Conservation (phyloP, 805 yeast genomes). For the Limtongozyma cylindracea region DNA sequence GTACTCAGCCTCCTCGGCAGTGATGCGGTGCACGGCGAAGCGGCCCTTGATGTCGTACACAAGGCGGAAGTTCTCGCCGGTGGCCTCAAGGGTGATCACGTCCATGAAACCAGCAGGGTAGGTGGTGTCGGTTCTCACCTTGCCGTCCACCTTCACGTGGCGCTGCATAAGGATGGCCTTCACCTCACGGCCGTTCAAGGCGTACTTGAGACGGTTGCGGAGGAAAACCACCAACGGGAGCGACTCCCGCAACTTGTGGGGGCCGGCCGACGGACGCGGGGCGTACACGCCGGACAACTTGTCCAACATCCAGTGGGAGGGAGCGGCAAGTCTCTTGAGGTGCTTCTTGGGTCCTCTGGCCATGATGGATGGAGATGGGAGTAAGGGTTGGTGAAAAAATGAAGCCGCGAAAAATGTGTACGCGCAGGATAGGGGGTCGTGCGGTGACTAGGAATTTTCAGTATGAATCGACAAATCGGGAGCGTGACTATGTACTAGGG, state of each 20-base stretch:
- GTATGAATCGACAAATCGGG: too few relatives aligned
- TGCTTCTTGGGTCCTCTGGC: conserved; percentile 82
- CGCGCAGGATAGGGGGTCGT: too few relatives aligned
- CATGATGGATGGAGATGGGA: too few relatives aligned
- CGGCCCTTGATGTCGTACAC: conserved; percentile 97
- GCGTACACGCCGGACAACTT: conserved; percentile 98
- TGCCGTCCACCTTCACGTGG: conserved; percentile 95
- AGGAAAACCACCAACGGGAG: conserved; percentile 90
- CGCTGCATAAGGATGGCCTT: conserved; percentile 96
- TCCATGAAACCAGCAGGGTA: conserved; percentile 99
- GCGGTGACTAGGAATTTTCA: too few relatives aligned
- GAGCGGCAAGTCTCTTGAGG: conserved; percentile 99
- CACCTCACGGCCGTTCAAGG: conserved; percentile 96
- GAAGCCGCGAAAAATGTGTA: too few relatives aligned
- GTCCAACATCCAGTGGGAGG: conserved; percentile 99
- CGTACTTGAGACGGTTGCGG: conserved; percentile 98
- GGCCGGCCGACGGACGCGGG: conserved; percentile 99
- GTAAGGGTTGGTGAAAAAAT: too few relatives aligned
- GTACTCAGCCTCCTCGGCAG: conserved; percentile 96
- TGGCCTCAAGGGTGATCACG: conserved; percentile 89
- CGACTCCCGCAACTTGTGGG: conserved; percentile 97
- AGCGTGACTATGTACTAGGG: too few relatives aligned
- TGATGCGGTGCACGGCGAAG: conserved; percentile 98
- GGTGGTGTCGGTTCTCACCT: conserved; percentile 97
- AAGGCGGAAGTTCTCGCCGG: conserved; percentile 98